These are phyloP conservation scores for Yarrowia osloensis DNA, from an alignment of 805 yeast genomes.

Conservation along the genomic window DNA sequence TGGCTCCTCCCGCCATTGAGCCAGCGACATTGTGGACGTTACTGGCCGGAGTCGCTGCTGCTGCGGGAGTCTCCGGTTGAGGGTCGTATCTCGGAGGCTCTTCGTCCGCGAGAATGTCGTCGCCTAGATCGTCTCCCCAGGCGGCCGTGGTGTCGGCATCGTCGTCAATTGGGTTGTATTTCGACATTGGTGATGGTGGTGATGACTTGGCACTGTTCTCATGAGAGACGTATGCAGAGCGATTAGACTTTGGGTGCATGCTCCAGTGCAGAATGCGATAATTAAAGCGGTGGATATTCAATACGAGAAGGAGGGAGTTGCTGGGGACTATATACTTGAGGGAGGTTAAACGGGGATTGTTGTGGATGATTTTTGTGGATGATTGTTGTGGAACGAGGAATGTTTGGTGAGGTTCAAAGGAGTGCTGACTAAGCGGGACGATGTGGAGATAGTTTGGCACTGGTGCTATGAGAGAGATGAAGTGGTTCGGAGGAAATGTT, in stretches of 20 bases:
- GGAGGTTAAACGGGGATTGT: no score
- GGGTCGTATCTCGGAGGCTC: constrained; percentile 25
- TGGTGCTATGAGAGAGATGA: no score
- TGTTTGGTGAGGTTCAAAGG: no score
- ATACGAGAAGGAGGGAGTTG: no score
- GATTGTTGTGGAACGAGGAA: no score
- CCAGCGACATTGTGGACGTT: constrained; percentile 13
- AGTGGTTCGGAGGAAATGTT: no score
- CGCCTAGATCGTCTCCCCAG: constrained; percentile 28
- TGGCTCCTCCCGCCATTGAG: background rate
- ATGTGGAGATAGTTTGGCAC: no score
- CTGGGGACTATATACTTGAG: no score
- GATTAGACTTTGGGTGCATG: constrained; percentile 5
- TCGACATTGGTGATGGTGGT: constrained; percentile 9
- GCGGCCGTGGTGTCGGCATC: constrained; percentile 21
- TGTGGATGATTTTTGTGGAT: no score
- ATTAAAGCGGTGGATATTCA: background rate
- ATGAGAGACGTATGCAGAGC: background rate
- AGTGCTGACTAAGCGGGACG: no score
- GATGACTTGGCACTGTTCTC: background rate
- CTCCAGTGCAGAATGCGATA: background rate
- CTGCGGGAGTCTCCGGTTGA: background rate
- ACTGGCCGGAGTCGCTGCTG: background rate
- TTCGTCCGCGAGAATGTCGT: constrained; percentile 22
- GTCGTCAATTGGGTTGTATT: constrained; percentile 30